phyloP scores from a whole-genome alignment of 106 monocot genomes.

The Acanthochlamys bracteata region DNA sequence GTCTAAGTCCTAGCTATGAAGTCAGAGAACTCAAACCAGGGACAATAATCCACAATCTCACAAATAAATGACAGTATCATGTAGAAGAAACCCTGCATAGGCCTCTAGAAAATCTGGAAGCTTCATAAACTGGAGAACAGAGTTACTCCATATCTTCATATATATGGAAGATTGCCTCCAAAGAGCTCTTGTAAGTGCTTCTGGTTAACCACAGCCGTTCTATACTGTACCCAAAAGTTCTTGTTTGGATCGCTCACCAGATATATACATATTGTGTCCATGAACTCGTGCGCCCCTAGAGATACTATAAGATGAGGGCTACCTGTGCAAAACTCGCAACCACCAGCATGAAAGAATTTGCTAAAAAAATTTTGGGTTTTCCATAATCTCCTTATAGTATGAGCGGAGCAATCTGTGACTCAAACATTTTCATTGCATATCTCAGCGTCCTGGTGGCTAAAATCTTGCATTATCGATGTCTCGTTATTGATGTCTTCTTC shows the following conservation, averaged over 20 bases:
- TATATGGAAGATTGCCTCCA: slow-evolving; percentile 97
- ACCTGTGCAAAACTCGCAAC: slow-evolving; percentile 96
- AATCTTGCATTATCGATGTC: slow-evolving; percentile 63
- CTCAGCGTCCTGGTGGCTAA: slow-evolving; percentile 34
- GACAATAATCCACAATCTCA: slow-evolving; percentile 89
- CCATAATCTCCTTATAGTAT: slow-evolving; percentile 97
- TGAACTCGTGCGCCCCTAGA: slow-evolving; percentile 94
- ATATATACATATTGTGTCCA: slow-evolving; percentile 98
- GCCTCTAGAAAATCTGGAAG: slow-evolving; percentile 82
- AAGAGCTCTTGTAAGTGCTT: slow-evolving; percentile 78
- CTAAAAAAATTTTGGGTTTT: slow-evolving; percentile 93
- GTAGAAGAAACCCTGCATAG: slow-evolving; percentile 83
- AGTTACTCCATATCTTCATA: slow-evolving; percentile 95
- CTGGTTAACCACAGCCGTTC: slow-evolving; percentile 89
- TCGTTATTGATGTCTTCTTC: too few species aligned
- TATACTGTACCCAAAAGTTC: slow-evolving; percentile 90
- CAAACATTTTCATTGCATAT: slow-evolving; percentile 9
- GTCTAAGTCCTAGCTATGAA: slow-evolving; percentile 73
- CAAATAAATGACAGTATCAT: slow-evolving; percentile 90
- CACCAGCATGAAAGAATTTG: slow-evolving; percentile 90
- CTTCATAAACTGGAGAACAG: slow-evolving; percentile 99
- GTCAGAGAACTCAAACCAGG: slow-evolving; percentile 98
- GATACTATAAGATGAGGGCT: neutral
- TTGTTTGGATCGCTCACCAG: slow-evolving; percentile 96
- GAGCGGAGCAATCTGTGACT: slow-evolving; percentile 59